These are phyloP conservation scores for Claviceps lovelessii DNA, from an alignment of 2,329 filamentous ascomycete genomes.

Conservation along the genomic window DNA sequence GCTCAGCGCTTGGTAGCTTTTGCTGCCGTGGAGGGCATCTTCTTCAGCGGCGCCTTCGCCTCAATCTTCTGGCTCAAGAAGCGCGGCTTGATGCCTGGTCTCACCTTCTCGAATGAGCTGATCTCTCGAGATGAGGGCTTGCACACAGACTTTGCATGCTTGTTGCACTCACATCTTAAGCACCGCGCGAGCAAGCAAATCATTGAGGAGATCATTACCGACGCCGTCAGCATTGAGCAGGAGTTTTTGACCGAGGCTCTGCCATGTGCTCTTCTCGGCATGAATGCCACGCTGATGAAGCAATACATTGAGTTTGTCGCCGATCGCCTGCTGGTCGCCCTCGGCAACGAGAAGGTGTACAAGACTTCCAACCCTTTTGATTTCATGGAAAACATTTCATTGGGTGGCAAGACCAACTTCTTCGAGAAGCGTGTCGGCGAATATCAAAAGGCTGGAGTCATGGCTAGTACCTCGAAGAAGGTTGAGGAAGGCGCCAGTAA, in stretches of 20 bases:
- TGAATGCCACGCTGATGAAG: conserved; percentile 96
- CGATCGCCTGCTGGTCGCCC: conserved; percentile 79
- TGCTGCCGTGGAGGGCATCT: conserved; percentile 96
- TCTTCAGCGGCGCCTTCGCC: conserved; percentile 97
- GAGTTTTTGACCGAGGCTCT: conserved; percentile 96
- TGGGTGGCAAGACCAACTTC: conserved; percentile 99
- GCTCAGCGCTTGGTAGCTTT: conserved; percentile 93
- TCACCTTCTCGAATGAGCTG: conserved; percentile 99
- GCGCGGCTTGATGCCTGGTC: conserved; percentile 94
- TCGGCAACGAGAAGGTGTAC: conserved; percentile 92
- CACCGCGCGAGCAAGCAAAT: conserved; percentile 72
- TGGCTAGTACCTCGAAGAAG: conserved; percentile 72
- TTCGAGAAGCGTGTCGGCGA: conserved; percentile 99
- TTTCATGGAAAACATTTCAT: conserved; percentile 99
- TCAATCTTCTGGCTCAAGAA: conserved; percentile 99
- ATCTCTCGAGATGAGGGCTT: conserved; percentile 99
- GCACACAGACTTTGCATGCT: conserved; percentile 96
- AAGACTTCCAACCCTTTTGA: conserved; percentile 92
- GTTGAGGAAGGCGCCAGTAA: conserved; percentile 36
- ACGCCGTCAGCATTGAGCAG: conserved; percentile 89
- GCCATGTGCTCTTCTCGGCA: conserved; percentile 82
- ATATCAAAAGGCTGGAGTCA: conserved; percentile 98
- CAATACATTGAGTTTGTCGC: conserved; percentile 99
- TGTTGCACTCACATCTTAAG: conserved; percentile 94
- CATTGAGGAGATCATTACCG: conserved; percentile 77